Conservation (phyloP, 495 filamentous ascomycete species). For the Penicillium waksmanii region DNA sequence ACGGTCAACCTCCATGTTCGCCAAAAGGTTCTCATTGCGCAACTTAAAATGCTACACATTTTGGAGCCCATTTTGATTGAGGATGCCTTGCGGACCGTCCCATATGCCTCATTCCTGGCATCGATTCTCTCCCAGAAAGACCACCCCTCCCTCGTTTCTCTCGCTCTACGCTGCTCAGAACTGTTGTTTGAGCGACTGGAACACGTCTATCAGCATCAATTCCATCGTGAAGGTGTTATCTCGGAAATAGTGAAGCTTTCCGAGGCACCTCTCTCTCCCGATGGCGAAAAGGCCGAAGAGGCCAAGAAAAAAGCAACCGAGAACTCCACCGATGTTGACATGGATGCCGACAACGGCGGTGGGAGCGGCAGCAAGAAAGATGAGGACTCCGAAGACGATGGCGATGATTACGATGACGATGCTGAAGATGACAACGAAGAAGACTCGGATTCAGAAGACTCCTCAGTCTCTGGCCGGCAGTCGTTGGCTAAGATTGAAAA, state of each 20-base stretch:
- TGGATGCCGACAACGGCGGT: constrained; percentile 18
- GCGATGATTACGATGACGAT: constrained; percentile 63
- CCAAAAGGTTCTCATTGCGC: constrained; percentile 93
- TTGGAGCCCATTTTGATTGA: constrained; percentile 80
- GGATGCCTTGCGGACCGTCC: constrained; percentile 85
- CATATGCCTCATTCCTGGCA: constrained; percentile 96
- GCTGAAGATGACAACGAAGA: constrained; percentile 65
- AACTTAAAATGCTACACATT: constrained; percentile 98
- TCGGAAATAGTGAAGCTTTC: constrained; percentile 84
- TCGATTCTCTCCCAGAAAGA: constrained; percentile 97
- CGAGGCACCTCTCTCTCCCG: constrained; percentile 48
- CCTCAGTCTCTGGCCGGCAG: constrained; percentile 54
- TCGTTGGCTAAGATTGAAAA: constrained; percentile 55
- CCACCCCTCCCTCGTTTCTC: constrained; percentile 82
- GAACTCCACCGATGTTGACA: constrained; percentile 19
- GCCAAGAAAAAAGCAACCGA: constrained; percentile 12
- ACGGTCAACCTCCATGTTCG: constrained; percentile 97
- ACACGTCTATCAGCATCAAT: constrained; percentile 90
- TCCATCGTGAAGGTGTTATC: constrained; percentile 97
- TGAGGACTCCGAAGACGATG: constrained; percentile 57
- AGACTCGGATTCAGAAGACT: constrained; percentile 69
- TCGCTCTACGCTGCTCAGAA: constrained; percentile 85
- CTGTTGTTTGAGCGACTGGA: constrained; percentile 81
- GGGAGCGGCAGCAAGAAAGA: constrained; percentile 47
- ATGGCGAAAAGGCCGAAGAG: constrained; percentile 25